Percentiles rank a stretch among this genome's conserved stretches.
Conservation (phyloP, 441 rosid genomes). For the Lepidium campestre region DNA sequence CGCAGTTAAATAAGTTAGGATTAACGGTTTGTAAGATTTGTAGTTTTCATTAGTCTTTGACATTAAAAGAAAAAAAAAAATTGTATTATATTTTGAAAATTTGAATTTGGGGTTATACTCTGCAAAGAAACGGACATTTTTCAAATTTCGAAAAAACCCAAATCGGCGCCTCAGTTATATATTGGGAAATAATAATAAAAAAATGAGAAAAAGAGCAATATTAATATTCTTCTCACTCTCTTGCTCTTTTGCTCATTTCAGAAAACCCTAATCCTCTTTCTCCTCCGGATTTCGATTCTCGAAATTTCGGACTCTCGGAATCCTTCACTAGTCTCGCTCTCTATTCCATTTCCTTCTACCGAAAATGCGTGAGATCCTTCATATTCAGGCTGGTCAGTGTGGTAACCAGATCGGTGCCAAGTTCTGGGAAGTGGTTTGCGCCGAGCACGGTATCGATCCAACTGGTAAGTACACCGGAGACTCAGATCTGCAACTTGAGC, state of each 20-base stretch:
- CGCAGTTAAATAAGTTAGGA: too few relatives aligned
- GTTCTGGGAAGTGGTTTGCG: conserved; percentile 61
- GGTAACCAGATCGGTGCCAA: conserved; percentile 57
- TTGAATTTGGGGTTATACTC: too few relatives aligned
- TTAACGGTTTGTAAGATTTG: too few relatives aligned
- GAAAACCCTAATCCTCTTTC: neutral
- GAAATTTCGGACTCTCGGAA: neutral
- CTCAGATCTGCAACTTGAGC: conserved; percentile 39
- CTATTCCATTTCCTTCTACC: neutral
- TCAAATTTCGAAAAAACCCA: too few relatives aligned
- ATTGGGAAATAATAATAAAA: too few relatives aligned
- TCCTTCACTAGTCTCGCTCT: neutral
- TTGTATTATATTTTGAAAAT: too few relatives aligned
- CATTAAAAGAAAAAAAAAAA: too few relatives aligned
- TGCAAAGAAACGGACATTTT: too few relatives aligned
- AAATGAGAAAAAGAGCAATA: too few relatives aligned
- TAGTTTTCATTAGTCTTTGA: too few relatives aligned
- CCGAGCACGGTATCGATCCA: conserved; percentile 51
- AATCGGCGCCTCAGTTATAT: too few relatives aligned
- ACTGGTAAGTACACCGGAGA: conserved; percentile 41
- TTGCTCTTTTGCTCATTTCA: neutral
- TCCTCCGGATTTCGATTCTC: conserved; percentile 9
- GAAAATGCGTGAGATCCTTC: conserved; percentile 60
- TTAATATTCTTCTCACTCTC: neutral
- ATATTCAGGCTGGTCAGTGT: conserved; percentile 54